Conservation (phyloP, 805 yeast species). For the Kodamaea nitidulidarum region DNA sequence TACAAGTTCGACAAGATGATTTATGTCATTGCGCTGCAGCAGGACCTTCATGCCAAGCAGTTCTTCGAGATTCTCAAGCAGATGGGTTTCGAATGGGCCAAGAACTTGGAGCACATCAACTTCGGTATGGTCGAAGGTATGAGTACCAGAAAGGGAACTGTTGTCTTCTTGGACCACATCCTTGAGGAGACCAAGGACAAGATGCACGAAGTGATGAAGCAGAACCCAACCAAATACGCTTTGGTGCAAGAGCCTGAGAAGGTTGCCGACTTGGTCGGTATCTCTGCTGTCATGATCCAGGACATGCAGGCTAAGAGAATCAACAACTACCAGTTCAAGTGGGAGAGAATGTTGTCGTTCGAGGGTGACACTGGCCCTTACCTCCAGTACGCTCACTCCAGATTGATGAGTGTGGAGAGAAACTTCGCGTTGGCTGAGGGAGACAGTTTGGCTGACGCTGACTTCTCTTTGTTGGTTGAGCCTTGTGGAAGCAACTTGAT, state of each 20-base stretch:
- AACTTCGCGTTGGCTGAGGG: conserved; percentile 64
- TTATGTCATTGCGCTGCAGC: conserved; percentile 94
- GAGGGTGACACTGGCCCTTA: conserved; percentile 99
- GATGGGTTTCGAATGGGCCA: conserved; percentile 87
- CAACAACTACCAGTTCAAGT: conserved; percentile 92
- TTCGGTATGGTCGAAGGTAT: conserved; percentile 98
- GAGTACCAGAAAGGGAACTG: conserved; percentile 98
- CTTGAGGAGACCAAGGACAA: conserved; percentile 88
- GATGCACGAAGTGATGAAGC: conserved; percentile 96
- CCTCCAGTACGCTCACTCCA: conserved; percentile 96
- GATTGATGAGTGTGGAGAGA: conserved; percentile 91
- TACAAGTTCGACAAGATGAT: conserved; percentile 92
- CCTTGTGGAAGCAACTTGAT: conserved; percentile 66
- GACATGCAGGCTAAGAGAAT: conserved; percentile 97
- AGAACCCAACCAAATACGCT: conserved; percentile 83
- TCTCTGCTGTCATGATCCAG: conserved; percentile 97
- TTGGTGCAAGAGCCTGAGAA: conserved; percentile 92
- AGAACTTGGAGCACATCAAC: conserved; percentile 73
- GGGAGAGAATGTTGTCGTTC: conserved; percentile 97
- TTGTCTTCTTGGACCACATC: conserved; percentile 92
- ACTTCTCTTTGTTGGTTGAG: conserved; percentile 62
- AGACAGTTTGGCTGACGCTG: conserved; percentile 44
- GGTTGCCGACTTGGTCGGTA: conserved; percentile 93
- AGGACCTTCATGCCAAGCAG: conserved; percentile 90
- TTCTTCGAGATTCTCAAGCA: conserved; percentile 90